phyloP scores from a whole-genome alignment of 2,329 filamentous ascomycete genomes.

The Allantophomopsis cytisporea region DNA sequence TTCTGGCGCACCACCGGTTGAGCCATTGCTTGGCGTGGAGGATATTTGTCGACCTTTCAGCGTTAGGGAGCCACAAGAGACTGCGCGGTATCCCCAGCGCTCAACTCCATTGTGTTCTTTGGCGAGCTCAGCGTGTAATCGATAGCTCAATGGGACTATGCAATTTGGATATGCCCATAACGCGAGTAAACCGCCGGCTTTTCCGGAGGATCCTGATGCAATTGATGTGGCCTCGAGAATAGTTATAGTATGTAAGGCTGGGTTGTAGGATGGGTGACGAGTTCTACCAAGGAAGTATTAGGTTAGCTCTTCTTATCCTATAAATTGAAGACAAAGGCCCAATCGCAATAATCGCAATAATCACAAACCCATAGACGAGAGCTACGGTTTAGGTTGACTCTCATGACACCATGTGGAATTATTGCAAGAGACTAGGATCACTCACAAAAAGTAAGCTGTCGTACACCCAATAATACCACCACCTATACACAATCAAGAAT shows the following conservation, averaged over 20 bases:
- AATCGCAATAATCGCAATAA: too few species aligned
- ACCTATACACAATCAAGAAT: slow-evolving; percentile 30
- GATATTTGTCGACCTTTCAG: slow-evolving; percentile 11
- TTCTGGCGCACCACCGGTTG: slow-evolving; percentile 14
- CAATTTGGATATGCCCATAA: slow-evolving; percentile 82
- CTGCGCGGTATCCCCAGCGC: slow-evolving; percentile 74
- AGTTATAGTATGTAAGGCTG: slow-evolving; percentile 62
- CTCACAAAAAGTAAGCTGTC: slow-evolving; percentile 56
- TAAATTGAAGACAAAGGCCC: too few species aligned
- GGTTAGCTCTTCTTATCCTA: too few species aligned
- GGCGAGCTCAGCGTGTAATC: slow-evolving; percentile 73
- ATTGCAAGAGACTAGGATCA: too few species aligned
- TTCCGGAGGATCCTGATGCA: slow-evolving; percentile 86
- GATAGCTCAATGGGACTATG: slow-evolving; percentile 77
- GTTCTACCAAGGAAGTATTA: slow-evolving; percentile 29
- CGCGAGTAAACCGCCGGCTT: slow-evolving; percentile 81
- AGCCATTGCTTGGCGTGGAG: slow-evolving; percentile 1
- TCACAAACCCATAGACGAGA: too few species aligned
- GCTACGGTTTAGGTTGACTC: too few species aligned
- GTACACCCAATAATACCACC: slow-evolving; percentile 89
- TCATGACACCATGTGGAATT: too few species aligned
- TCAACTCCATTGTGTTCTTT: slow-evolving; percentile 65
- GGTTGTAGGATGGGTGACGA: slow-evolving; percentile 69
- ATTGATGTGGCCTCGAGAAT: slow-evolving; percentile 77
- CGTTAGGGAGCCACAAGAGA: slow-evolving; percentile 49